Evolutionary conservation across 306 rosid species (phyloP).

Genomic region (Luffa acutangula): DNA sequence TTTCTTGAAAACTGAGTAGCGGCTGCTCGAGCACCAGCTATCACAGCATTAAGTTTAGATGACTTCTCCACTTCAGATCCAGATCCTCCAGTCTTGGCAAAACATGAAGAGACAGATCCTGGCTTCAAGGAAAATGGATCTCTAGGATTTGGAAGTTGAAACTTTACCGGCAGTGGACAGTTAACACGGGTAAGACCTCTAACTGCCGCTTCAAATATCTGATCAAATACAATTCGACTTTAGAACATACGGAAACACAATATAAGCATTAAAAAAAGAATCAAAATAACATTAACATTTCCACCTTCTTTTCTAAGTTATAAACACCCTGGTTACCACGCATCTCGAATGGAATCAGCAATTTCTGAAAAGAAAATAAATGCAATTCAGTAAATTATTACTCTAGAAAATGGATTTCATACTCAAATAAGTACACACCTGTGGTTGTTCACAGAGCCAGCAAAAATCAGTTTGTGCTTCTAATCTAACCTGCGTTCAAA

Average conservation of each 20-base stretch:
- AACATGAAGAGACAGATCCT: constrained; percentile 34
- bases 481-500: constrained; percentile 52
- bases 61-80: constrained; percentile 51
- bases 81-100: constrained; percentile 26
- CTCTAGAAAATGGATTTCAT: background rate
- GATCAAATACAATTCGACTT: constrained; percentile 7
- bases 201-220: constrained; percentile 75
- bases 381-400: background rate
- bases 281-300: background rate
- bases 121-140: constrained; percentile 68
- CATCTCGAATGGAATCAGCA: constrained; percentile 94
- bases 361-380: constrained; percentile 32
- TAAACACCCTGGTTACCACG: constrained; percentile 88
- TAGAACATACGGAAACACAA: constrained; percentile 7
- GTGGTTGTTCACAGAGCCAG: constrained; percentile 92
- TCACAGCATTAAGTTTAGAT: constrained; percentile 48
- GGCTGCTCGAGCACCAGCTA: constrained; percentile 88
- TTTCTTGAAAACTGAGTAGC: constrained; percentile 66
- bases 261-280: background rate
- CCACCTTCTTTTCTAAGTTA: constrained; percentile 85
- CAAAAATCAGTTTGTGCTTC: constrained; percentile 81
- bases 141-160: constrained; percentile 68
- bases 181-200: constrained; percentile 58
- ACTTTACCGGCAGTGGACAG: constrained; percentile 56
- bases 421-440: constrained; percentile 30